These are phyloP conservation scores for Melanopsichium pennsylvanicum DNA, from an alignment of 1,284 basidiomycete species.

Conservation along the genomic window DNA sequence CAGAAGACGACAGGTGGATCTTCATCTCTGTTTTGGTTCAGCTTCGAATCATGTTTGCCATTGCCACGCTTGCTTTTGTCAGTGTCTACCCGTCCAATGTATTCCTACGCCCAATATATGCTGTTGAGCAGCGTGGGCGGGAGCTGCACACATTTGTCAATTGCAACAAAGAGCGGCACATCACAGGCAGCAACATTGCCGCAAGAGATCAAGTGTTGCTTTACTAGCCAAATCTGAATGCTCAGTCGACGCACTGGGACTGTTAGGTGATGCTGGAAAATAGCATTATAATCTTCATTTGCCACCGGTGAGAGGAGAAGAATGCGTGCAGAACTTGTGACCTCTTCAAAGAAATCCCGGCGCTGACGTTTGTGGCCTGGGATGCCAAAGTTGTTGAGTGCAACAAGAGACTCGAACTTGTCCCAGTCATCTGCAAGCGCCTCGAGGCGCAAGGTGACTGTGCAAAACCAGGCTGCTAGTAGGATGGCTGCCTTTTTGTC, in stretches of 20 bases:
- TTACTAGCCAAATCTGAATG: not conserved
- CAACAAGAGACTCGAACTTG: not conserved
- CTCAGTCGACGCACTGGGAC: not conserved
- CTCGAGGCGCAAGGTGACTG: not conserved
- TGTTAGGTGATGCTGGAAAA: too few relatives aligned
- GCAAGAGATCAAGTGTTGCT: not conserved
- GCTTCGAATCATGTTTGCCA: too few relatives aligned
- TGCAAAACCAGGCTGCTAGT: not conserved
- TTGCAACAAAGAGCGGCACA: constrained; percentile 1
- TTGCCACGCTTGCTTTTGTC: not conserved
- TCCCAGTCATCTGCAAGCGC: not conserved
- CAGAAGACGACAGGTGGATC: not conserved
- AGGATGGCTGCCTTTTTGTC: not conserved
- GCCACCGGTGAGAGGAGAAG: too few relatives aligned
- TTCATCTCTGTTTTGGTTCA: too few relatives aligned
- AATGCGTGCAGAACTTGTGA: too few relatives aligned
- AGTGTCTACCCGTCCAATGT: not conserved
- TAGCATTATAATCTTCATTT: too few relatives aligned
- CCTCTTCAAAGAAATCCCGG: too few relatives aligned
- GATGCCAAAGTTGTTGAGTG: not conserved
- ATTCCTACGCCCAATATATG: not conserved
- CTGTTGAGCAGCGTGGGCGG: not conserved
- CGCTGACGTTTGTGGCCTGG: not conserved
- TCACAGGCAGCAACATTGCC: too few relatives aligned
- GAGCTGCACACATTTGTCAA: constrained; percentile 2